Evolutionary conservation across 495 filamentous ascomycete genomes (phyloP).

Genomic region (Apiosordaria backusii): DNA sequence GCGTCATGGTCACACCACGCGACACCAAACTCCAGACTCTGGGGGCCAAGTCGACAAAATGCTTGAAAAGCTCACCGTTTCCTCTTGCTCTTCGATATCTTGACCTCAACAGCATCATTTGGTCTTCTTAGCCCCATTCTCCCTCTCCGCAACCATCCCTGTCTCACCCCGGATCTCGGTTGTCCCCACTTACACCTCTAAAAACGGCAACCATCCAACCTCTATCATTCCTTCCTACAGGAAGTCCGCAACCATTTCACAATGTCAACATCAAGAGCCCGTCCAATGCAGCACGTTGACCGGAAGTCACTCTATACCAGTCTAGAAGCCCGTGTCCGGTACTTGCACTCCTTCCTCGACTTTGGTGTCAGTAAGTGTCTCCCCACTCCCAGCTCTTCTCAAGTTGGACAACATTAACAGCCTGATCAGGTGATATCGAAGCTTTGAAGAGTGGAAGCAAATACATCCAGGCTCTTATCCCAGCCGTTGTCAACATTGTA

Average conservation of each 20-base stretch:
- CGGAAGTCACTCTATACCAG: constrained; percentile 65
- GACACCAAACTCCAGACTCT: not conserved
- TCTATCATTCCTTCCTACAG: not conserved
- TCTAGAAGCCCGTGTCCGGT: constrained; percentile 63
- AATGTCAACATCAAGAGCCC: constrained; percentile 28
- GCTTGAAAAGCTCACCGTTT: constrained; percentile 7
- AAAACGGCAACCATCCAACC: not conserved
- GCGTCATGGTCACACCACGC: constrained; percentile 17
- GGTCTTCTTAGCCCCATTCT: not conserved
- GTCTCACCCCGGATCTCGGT: not conserved
- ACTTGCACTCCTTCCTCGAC: constrained; percentile 69
- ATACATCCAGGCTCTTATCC: constrained; percentile 72
- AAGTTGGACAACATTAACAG: not conserved
- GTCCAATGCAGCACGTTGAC: constrained; percentile 58
- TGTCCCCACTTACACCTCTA: not conserved
- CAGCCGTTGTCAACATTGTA: constrained; percentile 69
- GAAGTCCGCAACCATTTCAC: constrained; percentile 5
- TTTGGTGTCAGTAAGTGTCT: constrained; percentile 58
- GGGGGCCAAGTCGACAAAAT: not conserved
- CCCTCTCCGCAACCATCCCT: not conserved
- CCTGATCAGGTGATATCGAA: constrained; percentile 57
- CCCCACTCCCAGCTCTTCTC: not conserved
- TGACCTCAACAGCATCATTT: constrained; percentile 4
- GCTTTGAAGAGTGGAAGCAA: constrained; percentile 61
- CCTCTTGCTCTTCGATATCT: not conserved